Evolutionary conservation across 2,329 filamentous ascomycete genomes (phyloP).

Genomic region (Apiospora saccharicola): DNA sequence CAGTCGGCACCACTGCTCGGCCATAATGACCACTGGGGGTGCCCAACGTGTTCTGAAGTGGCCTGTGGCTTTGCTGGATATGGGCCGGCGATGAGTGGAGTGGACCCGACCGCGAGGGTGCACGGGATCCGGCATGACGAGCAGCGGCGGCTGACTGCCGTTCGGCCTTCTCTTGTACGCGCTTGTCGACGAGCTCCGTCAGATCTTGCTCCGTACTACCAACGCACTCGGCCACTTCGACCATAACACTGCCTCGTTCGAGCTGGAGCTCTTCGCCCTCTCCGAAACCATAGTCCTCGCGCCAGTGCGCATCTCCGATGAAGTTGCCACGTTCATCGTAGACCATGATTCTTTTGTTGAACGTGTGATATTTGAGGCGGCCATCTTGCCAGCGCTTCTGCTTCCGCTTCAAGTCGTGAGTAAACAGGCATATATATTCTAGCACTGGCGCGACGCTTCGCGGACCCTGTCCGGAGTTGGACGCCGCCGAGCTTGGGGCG

Average conservation of each 20-base stretch:
- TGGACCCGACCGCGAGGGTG: conserved; percentile 34
- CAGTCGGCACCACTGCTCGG: conserved; percentile 62
- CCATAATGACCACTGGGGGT: conserved; percentile 69
- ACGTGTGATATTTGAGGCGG: conserved; percentile 83
- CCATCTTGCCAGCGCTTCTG: conserved; percentile 96
- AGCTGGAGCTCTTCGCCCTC: conserved; percentile 85
- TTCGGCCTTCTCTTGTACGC: conserved; percentile 62
- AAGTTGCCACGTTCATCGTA: conserved; percentile 83
- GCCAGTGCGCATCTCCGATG: conserved; percentile 86
- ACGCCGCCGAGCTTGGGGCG: conserved; percentile 27
- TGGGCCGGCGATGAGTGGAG: conserved; percentile 36
- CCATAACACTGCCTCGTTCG: conserved; percentile 76
- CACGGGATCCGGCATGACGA: conserved; percentile 39
- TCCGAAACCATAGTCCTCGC: conserved; percentile 69
- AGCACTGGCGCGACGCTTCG: conserved; percentile 67
- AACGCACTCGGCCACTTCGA: conserved; percentile 81
- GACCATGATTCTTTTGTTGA: conserved; percentile 91
- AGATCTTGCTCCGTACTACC: conserved; percentile 80
- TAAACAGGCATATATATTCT: conserved; percentile 87
- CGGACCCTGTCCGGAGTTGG: conserved; percentile 21
- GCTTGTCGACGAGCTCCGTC: conserved; percentile 76
- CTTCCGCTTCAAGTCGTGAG: conserved; percentile 83
- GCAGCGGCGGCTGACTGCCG: conserved; percentile 54
- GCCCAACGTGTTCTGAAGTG: conserved; percentile 68
- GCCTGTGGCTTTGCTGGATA: conserved; percentile 50